These are phyloP conservation scores for Stachybotrys chartarum DNA, from an alignment of 2,329 filamentous ascomycete genomes.

Conservation along the genomic window DNA sequence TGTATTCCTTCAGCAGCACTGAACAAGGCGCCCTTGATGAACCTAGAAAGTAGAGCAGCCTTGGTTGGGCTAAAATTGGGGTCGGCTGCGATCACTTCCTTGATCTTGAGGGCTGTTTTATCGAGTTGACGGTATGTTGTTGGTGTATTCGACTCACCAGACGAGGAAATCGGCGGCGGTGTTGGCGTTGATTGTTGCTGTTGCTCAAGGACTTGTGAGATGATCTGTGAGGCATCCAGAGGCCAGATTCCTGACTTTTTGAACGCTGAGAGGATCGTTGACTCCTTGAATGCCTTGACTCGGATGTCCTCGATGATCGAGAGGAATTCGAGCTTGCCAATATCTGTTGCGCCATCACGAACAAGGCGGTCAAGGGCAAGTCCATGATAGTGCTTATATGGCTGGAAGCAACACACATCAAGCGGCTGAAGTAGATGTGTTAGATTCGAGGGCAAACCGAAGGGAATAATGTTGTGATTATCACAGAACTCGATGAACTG, in stretches of 20 bases:
- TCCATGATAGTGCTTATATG: too few relatives aligned
- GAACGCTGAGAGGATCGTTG: neutral
- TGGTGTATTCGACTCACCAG: neutral
- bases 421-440: too few relatives aligned
- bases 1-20: neutral
- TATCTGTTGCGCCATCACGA: neutral
- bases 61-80: neutral
- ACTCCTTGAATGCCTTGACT: neutral
- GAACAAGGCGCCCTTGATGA: neutral
- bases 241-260: neutral
- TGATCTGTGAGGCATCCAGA: neutral
- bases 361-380: neutral
- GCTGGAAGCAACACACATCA: too few relatives aligned
- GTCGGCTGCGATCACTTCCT: neutral
- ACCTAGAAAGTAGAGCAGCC: neutral
- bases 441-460: too few relatives aligned
- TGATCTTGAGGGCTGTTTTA: neutral
- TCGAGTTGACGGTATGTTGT: conserved; percentile 1
- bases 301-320: neutral
- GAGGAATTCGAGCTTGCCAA: neutral
- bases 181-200: neutral
- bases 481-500: too few relatives aligned
- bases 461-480: neutral
- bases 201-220: neutral
- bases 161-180: neutral